Base-by-base conservation (phyloP, 179 eudicot species). In the Kewa caespitosa region DNA sequence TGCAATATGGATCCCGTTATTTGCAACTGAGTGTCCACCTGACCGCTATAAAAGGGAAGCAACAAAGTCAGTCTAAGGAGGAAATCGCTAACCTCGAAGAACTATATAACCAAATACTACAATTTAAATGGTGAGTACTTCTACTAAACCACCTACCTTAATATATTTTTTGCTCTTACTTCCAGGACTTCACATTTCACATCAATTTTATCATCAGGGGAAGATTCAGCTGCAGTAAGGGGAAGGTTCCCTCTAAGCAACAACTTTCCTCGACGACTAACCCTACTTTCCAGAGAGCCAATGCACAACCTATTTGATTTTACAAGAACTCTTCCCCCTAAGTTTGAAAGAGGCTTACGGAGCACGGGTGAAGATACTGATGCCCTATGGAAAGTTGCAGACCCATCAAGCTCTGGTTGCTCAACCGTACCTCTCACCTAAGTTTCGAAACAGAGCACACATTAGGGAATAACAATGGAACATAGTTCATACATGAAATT, bases 361-460 rank as follows among this genome's bases (percentile, higher is more conserved):
- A 96, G 97, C 37, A 96, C 96, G 36, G 99, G 99, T 77, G 99
- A 96, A 78, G 98, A 91, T 60, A 96, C 87, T 46, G 96, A 91
- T 78, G 97, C 99, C 87, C 97, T 86, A 84, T 96, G 94, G 78
- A 96, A 93, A 76, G 86, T 89, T 68, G 99, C 99, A 63, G 99
- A 96, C 63, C 99, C 99, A 81, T 96, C 98, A 38, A 96, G 87
- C 86, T 89, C 90, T 36, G 99, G 99, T 78, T 87, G 96, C 84
- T 96, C 98, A 83, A 96, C 98, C 28, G 99, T 93, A 74, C 99
- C 99, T 85, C 99, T 90, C 76, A 96, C 98, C 99, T 96, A 76
- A 46, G 79, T 73, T 80, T 72, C 33, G 70, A 41, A 66, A 55
- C 57, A 84, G 34, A 79, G 66, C 17, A 81, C 55, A 77, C 70